These are phyloP conservation scores for Umbelopsis sp. DNA, from an alignment of 192 early-diverging fungal species.

Conservation along the genomic window DNA sequence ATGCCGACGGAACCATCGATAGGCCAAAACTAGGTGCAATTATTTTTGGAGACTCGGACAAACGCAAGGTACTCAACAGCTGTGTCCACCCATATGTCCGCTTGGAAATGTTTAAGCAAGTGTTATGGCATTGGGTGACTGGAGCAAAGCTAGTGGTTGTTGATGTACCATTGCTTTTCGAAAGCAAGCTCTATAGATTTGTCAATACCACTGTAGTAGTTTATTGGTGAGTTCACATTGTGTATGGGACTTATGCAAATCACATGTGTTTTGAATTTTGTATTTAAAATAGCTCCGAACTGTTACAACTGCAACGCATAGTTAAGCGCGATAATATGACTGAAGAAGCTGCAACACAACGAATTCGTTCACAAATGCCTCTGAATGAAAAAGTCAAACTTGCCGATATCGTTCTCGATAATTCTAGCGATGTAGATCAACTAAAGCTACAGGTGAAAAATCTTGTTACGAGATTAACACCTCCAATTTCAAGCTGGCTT, in stretches of 20 bases:
- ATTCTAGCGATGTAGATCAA: slow-evolving; percentile 64
- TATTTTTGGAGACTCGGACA: slow-evolving; percentile 74
- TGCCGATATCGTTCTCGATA: slow-evolving; percentile 87
- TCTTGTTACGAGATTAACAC: slow-evolving; percentile 24
- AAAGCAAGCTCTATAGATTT: slow-evolving; percentile 75
- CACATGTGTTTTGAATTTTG: not conserved
- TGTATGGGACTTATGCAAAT: not conserved
- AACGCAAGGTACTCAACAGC: slow-evolving; percentile 74
- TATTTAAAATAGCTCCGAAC: slow-evolving; percentile 54
- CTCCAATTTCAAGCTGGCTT: slow-evolving; percentile 30
- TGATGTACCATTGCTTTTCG: slow-evolving; percentile 93
- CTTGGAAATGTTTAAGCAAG: slow-evolving; percentile 72
- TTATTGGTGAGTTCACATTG: slow-evolving; percentile 60
- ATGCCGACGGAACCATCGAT: slow-evolving; percentile 59
- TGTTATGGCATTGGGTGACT: slow-evolving; percentile 69
- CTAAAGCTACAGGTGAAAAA: slow-evolving; percentile 42
- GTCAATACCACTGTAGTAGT: slow-evolving; percentile 79
- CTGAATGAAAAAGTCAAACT: slow-evolving; percentile 74
- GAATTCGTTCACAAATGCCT: slow-evolving; percentile 84
- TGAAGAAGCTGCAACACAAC: slow-evolving; percentile 61
- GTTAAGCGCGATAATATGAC: slow-evolving; percentile 70
- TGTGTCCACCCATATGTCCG: slow-evolving; percentile 90
- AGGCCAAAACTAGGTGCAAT: slow-evolving; percentile 76
- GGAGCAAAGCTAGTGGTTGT: slow-evolving; percentile 75
- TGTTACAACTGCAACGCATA: slow-evolving; percentile 76